Conservation (phyloP, 306 rosid genomes). For the Quercus glauca region DNA sequence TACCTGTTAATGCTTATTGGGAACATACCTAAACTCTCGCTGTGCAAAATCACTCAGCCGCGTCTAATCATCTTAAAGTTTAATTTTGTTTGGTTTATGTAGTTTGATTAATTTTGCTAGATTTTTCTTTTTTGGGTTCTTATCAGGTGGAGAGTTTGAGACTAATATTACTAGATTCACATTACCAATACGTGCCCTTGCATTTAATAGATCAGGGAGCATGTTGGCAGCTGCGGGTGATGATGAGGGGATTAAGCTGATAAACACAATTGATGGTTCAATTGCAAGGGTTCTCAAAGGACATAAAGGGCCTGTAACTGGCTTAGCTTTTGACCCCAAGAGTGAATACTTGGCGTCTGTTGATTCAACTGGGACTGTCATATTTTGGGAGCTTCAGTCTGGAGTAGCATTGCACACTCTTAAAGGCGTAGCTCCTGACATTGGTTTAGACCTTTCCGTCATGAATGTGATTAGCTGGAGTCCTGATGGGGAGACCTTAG, state of each 20-base stretch:
- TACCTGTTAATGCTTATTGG: background rate
- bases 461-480: constrained; percentile 88
- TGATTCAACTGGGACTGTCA: constrained; percentile 78
- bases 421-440: constrained; percentile 75
- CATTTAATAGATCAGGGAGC: constrained; percentile 86
- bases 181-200: constrained; percentile 80
- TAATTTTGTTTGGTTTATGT: background rate
- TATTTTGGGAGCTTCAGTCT: constrained; percentile 82
- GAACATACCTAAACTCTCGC: background rate
- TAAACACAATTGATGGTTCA: constrained; percentile 87
- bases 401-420: constrained; percentile 70
- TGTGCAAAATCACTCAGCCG: background rate
- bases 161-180: constrained; percentile 90
- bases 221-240: constrained; percentile 95
- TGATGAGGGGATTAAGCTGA: constrained; percentile 91
- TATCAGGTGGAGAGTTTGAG: constrained; percentile 87
- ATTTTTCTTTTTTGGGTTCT: background rate
- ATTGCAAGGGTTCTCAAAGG: constrained; percentile 94
- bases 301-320: constrained; percentile 75
- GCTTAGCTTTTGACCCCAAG: constrained; percentile 81
- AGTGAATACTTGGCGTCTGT: constrained; percentile 87
- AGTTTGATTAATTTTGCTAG: background rate
- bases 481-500: constrained; percentile 86
- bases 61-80: background rate
- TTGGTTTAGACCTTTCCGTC: constrained; percentile 53